Percentiles rank a stretch among this genome's conserved stretches.
These are phyloP conservation scores for Arthromyces matolae DNA, from an alignment of 768 basidiomycete genomes.

Conservation along the genomic window DNA sequence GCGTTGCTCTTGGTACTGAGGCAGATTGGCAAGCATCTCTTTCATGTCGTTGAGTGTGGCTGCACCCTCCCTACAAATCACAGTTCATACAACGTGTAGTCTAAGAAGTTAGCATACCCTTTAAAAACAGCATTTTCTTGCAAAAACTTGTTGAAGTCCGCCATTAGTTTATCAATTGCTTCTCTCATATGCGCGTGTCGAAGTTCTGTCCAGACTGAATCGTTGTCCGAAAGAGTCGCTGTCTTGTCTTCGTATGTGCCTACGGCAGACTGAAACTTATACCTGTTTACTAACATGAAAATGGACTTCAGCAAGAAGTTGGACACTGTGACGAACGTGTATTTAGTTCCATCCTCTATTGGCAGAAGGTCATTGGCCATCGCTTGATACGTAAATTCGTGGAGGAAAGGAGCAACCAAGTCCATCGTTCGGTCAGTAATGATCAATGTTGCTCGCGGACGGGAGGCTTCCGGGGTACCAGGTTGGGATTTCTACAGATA, in stretches of 20 bases:
- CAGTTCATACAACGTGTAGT: conserved; percentile 5
- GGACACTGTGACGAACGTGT: conserved; percentile 57
- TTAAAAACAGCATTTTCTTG: conserved; percentile 94
- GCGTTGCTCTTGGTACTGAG: conserved; percentile 91
- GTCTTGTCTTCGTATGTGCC: conserved; percentile 88
- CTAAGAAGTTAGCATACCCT: conserved; percentile 48
- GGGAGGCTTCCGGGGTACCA: conserved; percentile 38
- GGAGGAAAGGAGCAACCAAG: conserved; percentile 81
- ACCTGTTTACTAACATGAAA: conserved; percentile 42
- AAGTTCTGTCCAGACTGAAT: conserved; percentile 87
- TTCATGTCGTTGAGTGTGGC: conserved; percentile 97
- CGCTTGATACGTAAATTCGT: conserved; percentile 99
- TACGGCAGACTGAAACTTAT: conserved; percentile 87
- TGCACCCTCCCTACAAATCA: conserved; percentile 58
- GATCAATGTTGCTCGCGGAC: conserved; percentile 78
- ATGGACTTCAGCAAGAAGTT: background rate
- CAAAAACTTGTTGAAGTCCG: conserved; percentile 92
- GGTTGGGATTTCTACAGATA: conserved; percentile 41
- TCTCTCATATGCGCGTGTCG: conserved; percentile 99
- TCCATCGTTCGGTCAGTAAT: conserved; percentile 98
- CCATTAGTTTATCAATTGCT: conserved; percentile 95
- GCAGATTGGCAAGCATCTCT: conserved; percentile 94
- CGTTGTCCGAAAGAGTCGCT: conserved; percentile 80
- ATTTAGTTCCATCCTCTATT: conserved; percentile 81
- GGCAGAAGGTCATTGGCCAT: conserved; percentile 95